These are phyloP conservation scores for Alopecurus myosuroides DNA, from an alignment of 176 grass and related monocot species.

Conservation along the genomic window DNA sequence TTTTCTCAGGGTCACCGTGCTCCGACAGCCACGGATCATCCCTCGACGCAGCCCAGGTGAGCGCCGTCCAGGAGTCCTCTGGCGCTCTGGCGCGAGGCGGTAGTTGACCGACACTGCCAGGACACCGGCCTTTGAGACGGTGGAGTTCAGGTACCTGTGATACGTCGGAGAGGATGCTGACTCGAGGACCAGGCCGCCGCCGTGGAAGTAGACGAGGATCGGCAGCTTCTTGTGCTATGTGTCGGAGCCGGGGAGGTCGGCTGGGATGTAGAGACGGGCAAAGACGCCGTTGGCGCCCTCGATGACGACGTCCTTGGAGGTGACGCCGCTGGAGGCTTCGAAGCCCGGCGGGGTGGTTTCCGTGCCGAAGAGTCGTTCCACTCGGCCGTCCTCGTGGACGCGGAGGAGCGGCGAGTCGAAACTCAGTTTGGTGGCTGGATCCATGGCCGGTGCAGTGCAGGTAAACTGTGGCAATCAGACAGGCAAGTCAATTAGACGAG, in stretches of 20 bases:
- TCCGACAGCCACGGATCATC: not conserved
- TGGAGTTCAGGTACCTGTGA: slow-evolving; percentile 1
- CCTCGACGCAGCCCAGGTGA: slow-evolving; percentile 3
- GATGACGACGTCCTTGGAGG: slow-evolving; percentile 4
- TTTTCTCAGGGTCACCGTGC: not conserved
- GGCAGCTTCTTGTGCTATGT: not conserved
- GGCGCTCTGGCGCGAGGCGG: slow-evolving; percentile 64
- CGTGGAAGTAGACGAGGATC: not conserved
- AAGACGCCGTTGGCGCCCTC: not conserved
- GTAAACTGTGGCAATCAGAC: not conserved
- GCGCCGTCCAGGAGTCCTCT: slow-evolving; percentile 35
- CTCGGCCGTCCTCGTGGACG: slow-evolving; percentile 27
- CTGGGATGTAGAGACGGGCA: not conserved
- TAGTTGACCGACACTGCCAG: slow-evolving; percentile 54
- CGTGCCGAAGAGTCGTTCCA: slow-evolving; percentile 41
- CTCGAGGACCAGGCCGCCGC: not conserved
- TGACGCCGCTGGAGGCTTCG: slow-evolving; percentile 21
- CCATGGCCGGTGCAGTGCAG: slow-evolving; percentile 2
- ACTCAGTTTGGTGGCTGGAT: slow-evolving; percentile 17
- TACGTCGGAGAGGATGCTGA: not conserved
- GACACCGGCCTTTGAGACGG: not conserved
- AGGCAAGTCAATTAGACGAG: too few relatives aligned
- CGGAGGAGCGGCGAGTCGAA: slow-evolving; percentile 19
- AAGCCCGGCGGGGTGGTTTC: slow-evolving; percentile 23
- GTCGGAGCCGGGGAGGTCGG: not conserved